Conservation (phyloP, 2,329 filamentous ascomycete genomes). For the Eurotiales sp. region DNA sequence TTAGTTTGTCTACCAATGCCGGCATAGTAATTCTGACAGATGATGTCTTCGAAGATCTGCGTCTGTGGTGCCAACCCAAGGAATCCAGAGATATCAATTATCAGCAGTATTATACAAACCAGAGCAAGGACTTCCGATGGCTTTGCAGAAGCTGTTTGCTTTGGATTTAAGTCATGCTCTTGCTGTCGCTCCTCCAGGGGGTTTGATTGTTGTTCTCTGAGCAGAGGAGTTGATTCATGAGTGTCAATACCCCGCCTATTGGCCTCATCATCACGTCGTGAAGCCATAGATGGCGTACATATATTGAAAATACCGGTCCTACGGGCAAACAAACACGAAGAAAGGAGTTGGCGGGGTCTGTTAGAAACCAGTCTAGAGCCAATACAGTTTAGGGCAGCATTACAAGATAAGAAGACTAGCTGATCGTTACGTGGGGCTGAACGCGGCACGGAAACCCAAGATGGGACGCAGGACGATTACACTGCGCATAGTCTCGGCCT, state of each 20-base stretch:
- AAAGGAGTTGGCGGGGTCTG: not conserved
- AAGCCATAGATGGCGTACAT: not conserved
- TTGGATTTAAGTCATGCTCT: not conserved
- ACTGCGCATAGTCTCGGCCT: too few relatives aligned
- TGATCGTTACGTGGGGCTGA: too few relatives aligned
- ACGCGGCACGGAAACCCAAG: too few relatives aligned
- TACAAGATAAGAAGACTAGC: too few relatives aligned
- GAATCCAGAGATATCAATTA: constrained; percentile 22
- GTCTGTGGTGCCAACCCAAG: constrained; percentile 24
- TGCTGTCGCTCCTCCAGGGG: not conserved
- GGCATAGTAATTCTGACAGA: constrained; percentile 24
- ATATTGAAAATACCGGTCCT: not conserved
- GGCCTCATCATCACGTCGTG: not conserved
- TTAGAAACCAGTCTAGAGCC: not conserved
- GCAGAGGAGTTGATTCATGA: not conserved
- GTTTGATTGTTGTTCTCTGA: not conserved
- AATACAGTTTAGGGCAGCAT: not conserved
- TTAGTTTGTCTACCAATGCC: not conserved
- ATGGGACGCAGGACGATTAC: too few relatives aligned
- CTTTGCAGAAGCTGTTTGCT: not conserved
- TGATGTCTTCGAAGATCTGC: constrained; percentile 26
- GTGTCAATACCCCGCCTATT: not conserved
- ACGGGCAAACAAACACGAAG: not conserved
- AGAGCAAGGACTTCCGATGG: constrained; percentile 1
- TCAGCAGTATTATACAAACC: constrained; percentile 3